Conservation (phyloP, 192 early-diverging fungal genomes). For the Neocallimastix lanati region DNA sequence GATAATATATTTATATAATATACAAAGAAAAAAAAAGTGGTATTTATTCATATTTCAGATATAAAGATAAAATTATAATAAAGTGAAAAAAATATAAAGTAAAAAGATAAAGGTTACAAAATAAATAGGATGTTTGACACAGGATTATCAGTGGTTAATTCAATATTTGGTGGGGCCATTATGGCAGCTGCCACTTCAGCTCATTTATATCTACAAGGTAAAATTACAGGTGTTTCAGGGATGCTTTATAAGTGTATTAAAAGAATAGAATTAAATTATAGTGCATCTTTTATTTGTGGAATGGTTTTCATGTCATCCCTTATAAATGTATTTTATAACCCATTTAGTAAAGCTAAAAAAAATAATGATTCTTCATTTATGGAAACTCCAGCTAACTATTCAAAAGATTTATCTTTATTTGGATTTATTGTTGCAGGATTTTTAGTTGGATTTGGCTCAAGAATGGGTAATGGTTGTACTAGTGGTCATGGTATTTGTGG, state of each 20-base stretch:
- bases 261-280: neutral
- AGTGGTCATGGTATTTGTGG: neutral
- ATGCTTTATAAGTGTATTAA: neutral
- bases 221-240: neutral
- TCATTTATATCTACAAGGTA: neutral
- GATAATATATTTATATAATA: too few species aligned
- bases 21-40: too few species aligned
- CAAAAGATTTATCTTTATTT: neutral
- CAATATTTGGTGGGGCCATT: neutral
- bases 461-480: neutral
- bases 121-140: neutral
- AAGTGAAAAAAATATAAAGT: too few species aligned
- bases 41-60: too few species aligned
- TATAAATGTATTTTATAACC: neutral
- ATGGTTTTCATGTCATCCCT: neutral
- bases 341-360: neutral
- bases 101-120: too few species aligned
- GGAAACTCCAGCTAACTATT: neutral
- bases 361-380: neutral
- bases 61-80: too few species aligned
- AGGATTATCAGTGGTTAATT: neutral
- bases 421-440: neutral
- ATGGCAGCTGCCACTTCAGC: neutral
- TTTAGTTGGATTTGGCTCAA: neutral
- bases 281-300: neutral